Base-by-base conservation (phyloP, 257 asterid species). In the Solanum tacnaense region DNA sequence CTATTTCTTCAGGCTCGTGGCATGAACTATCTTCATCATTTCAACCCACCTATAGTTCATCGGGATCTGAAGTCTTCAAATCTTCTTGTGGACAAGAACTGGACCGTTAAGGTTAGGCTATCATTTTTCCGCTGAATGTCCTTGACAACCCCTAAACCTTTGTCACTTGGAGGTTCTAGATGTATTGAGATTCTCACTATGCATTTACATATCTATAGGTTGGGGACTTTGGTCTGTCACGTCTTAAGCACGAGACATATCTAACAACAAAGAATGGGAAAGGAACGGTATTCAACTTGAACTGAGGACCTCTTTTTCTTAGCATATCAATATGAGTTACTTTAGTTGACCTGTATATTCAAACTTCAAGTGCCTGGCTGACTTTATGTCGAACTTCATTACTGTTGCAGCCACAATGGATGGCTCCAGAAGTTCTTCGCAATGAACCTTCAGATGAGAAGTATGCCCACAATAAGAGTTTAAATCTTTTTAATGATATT, bases 351-450 rank as follows among this genome's bases (percentile, higher is more conserved):
- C 56, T 72, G 83, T 31, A 49, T 29, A 46, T 82, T 82, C 44
- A 52, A 82, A 49, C 44, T 49, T 82, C 29, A 49, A 46, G 58
- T 46, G 35, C 81, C 79, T 82, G 84, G 85, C 58, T 70, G 44
- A 84, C 86, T 82, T 34, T 5, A 23, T 49, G 31, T 83, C 65
- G 44, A 71, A 38, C 83, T 18, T 36, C 60, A 86, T 39, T 86
- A 41, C 67, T 83, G 65, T 91, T 92, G 90, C 95, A 97, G 99
- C 98, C 99, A 76, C 99, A 97, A 89, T 96, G 99, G 98, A 97
- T 97, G 99, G 99, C 99, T 89, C 99, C 99, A 52, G 99, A 97
- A 92, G 98, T 97, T 89, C 98, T 97, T 89, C 98, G 99, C 56
- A 96, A 93, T 44, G 99, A 97, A 88, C 98, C 93, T 65, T 90